Evolutionary conservation across 2,329 filamentous ascomycete species (phyloP).

Genomic region (Pochonia chlamydosporia): DNA sequence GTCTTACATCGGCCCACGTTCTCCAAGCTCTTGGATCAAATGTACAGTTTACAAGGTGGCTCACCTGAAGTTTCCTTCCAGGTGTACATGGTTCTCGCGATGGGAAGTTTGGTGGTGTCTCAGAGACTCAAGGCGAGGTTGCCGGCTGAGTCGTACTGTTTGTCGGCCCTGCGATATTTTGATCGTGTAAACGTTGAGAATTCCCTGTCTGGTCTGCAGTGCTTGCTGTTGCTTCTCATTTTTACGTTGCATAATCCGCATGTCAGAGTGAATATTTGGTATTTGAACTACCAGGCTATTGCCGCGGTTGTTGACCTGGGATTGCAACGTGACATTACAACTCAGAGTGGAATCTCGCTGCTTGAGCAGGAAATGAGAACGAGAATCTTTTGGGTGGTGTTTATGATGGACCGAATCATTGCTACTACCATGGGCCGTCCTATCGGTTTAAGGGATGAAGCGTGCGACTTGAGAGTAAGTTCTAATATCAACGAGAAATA

Average conservation of each 20-base stretch:
- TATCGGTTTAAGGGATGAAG: slow-evolving; percentile 49
- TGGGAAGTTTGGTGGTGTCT: slow-evolving; percentile 15
- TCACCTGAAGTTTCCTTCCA: slow-evolving; percentile 36
- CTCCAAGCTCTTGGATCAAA: slow-evolving; percentile 28
- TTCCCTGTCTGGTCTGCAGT: slow-evolving; percentile 43
- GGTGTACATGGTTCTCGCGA: slow-evolving; percentile 47
- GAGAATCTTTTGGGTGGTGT: slow-evolving; percentile 49
- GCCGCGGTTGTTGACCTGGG: slow-evolving; percentile 45
- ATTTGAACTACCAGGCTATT: slow-evolving; percentile 49
- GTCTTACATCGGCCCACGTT: slow-evolving; percentile 41
- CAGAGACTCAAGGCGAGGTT: slow-evolving; percentile 35
- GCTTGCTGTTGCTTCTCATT: slow-evolving; percentile 38
- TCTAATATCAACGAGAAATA: slow-evolving; percentile 6
- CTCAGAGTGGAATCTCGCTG: slow-evolving; percentile 34
- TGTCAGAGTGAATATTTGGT: slow-evolving; percentile 45
- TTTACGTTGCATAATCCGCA: slow-evolving; percentile 46
- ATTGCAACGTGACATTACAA: slow-evolving; percentile 42
- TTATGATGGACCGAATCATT: slow-evolving; percentile 43
- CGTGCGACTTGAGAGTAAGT: slow-evolving; percentile 42
- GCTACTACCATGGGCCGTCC: slow-evolving; percentile 52
- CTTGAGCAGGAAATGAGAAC: slow-evolving; percentile 49
- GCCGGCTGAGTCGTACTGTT: slow-evolving; percentile 42
- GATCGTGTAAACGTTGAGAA: slow-evolving; percentile 41
- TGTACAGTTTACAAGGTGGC: slow-evolving; percentile 24
- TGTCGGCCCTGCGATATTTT: slow-evolving; percentile 40